phyloP scores from a whole-genome alignment of 1,284 basidiomycete genomes.

The Moesziomyces parantarcticus region DNA sequence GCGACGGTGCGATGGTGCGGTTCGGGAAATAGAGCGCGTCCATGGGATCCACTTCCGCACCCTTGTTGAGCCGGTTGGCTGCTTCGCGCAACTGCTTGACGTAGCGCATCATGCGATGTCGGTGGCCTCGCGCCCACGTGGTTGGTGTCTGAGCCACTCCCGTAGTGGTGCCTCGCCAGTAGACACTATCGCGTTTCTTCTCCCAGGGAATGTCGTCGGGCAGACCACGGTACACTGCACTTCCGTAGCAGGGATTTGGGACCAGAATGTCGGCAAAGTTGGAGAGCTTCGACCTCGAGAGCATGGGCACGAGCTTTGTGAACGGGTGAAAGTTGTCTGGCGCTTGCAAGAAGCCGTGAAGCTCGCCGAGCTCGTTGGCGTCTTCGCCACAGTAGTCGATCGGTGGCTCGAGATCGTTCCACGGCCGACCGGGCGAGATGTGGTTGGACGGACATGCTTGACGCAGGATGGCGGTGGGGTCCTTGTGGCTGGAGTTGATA shows the following conservation, averaged over 20 bases:
- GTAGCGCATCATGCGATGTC: constrained; percentile 35
- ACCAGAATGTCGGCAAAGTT: constrained; percentile 38
- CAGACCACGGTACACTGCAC: constrained; percentile 12
- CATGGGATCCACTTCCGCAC: constrained; percentile 25
- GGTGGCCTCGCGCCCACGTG: constrained; percentile 34
- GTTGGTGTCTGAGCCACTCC: constrained; percentile 14
- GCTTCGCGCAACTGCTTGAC: constrained; percentile 42
- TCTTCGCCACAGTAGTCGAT: constrained; percentile 33
- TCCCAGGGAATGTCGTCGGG: constrained; percentile 22
- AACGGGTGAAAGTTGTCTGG: constrained; percentile 19
- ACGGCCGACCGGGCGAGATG: constrained; percentile 7
- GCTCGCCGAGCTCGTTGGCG: constrained; percentile 1
- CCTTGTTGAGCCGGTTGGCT: constrained; percentile 16
- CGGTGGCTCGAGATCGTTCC: constrained; percentile 19
- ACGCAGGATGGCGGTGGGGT: constrained; percentile 13
- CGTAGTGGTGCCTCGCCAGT: constrained; percentile 35
- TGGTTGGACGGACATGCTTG: constrained; percentile 31
- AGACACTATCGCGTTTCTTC: constrained; percentile 18
- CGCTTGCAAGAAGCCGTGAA: constrained; percentile 36
- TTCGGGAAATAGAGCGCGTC: constrained; percentile 12
- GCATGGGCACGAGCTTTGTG: constrained; percentile 28
- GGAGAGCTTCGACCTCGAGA: constrained; percentile 36
- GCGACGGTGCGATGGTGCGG: constrained; percentile 10
- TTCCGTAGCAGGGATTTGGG: constrained; percentile 33
- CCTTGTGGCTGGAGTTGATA: neutral